phyloP scores from a whole-genome alignment of 2,329 filamentous ascomycete genomes.

The Aulographum hederae region DNA sequence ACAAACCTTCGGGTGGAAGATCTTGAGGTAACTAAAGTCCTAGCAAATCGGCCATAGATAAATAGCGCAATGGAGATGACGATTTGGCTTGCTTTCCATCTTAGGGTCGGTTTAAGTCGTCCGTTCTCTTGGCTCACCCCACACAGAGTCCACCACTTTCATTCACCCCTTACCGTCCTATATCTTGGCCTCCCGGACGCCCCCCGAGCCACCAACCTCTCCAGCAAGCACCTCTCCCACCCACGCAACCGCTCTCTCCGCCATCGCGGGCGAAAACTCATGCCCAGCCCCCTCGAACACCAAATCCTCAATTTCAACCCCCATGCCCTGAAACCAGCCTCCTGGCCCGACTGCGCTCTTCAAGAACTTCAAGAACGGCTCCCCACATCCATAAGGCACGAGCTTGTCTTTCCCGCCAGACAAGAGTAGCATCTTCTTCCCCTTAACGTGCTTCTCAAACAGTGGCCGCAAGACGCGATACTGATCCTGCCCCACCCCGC shows the following conservation, averaged over 20 bases:
- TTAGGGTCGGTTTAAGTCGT: too few relatives aligned
- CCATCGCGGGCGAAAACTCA: conserved; percentile 49
- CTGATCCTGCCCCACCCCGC: not conserved
- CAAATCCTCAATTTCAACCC: conserved; percentile 41
- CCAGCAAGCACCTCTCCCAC: conserved; percentile 26
- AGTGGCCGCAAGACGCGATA: conserved; percentile 13
- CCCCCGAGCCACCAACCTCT: conserved; percentile 4
- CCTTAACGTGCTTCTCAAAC: conserved; percentile 18
- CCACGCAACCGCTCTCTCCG: conserved; percentile 45
- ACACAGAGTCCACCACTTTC: too few relatives aligned
- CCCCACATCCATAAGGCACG: conserved; percentile 46
- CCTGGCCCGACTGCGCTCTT: conserved; percentile 28
- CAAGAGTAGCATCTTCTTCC: conserved; percentile 47
- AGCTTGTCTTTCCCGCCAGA: conserved; percentile 51
- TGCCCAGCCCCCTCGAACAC: conserved; percentile 54
- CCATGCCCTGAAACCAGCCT: conserved; percentile 35
- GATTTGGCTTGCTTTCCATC: too few relatives aligned
- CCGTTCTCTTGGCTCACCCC: too few relatives aligned
- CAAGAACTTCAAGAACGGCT: conserved; percentile 44
- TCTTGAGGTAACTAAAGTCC: too few relatives aligned
- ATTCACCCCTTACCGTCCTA: too few relatives aligned
- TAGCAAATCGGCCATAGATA: too few relatives aligned
- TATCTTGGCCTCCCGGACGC: conserved; percentile 4
- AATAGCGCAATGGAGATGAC: too few relatives aligned
- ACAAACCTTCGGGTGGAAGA: too few relatives aligned